A percentile compares a stretch with the other conserved stretches of the same genome.
These are phyloP conservation scores for Syzygium aqueum DNA, from an alignment of 345 rosid genomes.

Conservation along the genomic window DNA sequence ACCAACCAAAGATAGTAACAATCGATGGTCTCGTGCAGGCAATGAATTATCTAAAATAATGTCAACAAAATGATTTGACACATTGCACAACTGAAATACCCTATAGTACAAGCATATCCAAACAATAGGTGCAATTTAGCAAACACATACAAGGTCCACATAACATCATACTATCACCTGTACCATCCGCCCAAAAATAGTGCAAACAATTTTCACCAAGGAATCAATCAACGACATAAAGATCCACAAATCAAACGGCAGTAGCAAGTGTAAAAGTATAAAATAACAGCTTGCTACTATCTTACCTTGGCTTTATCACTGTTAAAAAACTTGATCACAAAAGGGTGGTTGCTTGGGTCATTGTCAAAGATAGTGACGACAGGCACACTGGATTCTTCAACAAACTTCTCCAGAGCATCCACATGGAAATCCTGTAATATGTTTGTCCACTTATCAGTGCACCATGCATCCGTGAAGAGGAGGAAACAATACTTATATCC, in stretches of 20 bases:
- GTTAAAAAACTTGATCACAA: slow-evolving; percentile 68
- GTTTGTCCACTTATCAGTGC: neutral
- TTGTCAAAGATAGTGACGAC: slow-evolving; percentile 57
- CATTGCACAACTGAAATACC: neutral
- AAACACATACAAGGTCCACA: neutral
- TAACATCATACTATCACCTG: neutral
- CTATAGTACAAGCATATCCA: neutral
- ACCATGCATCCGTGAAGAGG: neutral
- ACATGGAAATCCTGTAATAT: slow-evolving; percentile 57
- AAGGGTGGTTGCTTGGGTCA: slow-evolving; percentile 74
- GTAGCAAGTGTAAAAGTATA: neutral
- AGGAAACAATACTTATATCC: neutral
- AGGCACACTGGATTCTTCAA: slow-evolving; percentile 70
- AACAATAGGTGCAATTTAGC: neutral
- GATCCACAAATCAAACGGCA: neutral
- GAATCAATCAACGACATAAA: neutral
- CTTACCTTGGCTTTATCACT: slow-evolving; percentile 65
- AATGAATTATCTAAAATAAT: neutral
- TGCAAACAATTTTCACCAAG: neutral
- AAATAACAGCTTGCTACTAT: neutral
- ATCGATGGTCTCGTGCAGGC: neutral
- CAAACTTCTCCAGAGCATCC: slow-evolving; percentile 72
- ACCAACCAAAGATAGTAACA: neutral
- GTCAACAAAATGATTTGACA: neutral
- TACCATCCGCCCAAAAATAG: neutral